These are phyloP conservation scores for Aspergillus hancockii DNA, from an alignment of 495 filamentous ascomycete species.

Conservation along the genomic window DNA sequence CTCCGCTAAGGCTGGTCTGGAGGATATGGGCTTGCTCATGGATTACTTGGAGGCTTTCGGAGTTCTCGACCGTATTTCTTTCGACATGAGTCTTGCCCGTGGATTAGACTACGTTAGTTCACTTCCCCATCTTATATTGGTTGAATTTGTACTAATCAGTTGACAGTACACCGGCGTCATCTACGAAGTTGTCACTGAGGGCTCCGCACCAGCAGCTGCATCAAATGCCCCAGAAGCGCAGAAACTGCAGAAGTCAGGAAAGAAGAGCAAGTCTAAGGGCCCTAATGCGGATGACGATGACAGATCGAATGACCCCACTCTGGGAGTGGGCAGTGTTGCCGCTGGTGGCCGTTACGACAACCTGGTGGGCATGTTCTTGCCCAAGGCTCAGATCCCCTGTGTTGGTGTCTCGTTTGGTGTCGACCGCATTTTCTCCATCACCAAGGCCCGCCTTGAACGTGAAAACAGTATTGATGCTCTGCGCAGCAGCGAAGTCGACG, in stretches of 20 bases:
- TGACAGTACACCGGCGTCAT: slow-evolving; percentile 76
- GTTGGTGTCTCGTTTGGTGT: slow-evolving; percentile 95
- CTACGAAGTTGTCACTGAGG: slow-evolving; percentile 87
- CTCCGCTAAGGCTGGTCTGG: slow-evolving; percentile 73
- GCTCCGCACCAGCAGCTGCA: slow-evolving; percentile 63
- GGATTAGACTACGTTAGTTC: slow-evolving; percentile 79
- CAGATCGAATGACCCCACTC: slow-evolving; percentile 75
- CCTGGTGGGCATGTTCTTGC: slow-evolving; percentile 88
- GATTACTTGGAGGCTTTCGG: slow-evolving; percentile 77
- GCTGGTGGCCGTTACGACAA: slow-evolving; percentile 93
- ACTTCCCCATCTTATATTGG: neutral
- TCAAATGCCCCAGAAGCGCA: slow-evolving; percentile 46
- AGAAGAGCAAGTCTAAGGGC: slow-evolving; percentile 57
- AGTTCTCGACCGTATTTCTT: slow-evolving; percentile 68
- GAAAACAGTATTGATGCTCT: slow-evolving; percentile 51
- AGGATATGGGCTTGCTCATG: slow-evolving; percentile 80
- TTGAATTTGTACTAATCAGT: neutral
- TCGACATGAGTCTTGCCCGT: slow-evolving; percentile 81
- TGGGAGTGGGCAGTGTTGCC: slow-evolving; percentile 84
- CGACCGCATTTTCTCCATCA: slow-evolving; percentile 92
- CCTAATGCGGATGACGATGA: slow-evolving; percentile 67
- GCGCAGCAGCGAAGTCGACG: slow-evolving; percentile 76
- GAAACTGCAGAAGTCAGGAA: slow-evolving; percentile 53
- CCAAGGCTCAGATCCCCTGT: slow-evolving; percentile 83
- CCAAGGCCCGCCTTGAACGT: slow-evolving; percentile 69